Percentiles rank a stretch among this genome's conserved stretches.
Conservation (phyloP, 345 rosid species). For the Gossypium australe region DNA sequence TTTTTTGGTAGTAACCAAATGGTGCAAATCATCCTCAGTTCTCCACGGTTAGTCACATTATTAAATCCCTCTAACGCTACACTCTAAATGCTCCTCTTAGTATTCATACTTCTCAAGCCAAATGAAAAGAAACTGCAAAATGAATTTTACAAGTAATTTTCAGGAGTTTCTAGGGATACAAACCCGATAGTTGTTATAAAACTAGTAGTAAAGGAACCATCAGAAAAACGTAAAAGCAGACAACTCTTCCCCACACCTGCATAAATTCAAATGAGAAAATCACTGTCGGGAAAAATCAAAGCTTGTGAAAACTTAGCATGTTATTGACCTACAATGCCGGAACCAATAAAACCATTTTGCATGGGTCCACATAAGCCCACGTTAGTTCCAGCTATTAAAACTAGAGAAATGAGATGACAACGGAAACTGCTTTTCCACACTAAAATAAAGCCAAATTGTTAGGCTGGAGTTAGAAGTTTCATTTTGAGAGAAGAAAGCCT, state of each 20-base stretch:
- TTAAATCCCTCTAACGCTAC: background rate
- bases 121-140: background rate
- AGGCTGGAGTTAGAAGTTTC: background rate
- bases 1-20: background rate
- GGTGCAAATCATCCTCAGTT: slow-evolving; percentile 1
- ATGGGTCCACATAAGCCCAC: background rate
- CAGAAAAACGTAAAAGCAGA: slow-evolving; percentile 85
- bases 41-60: background rate
- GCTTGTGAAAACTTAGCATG: slow-evolving; percentile 1
- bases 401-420: background rate
- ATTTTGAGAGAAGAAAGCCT: background rate
- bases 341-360: background rate
- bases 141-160: background rate
- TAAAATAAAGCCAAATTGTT: background rate
- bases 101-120: background rate
- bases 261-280: background rate
- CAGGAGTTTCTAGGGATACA: slow-evolving; percentile 15
- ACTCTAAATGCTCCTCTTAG: background rate
- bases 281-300: background rate
- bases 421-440: background rate
- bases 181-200: slow-evolving; percentile 93
- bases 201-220: slow-evolving; percentile 94
- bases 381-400: background rate
- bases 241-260: slow-evolving; percentile 97
- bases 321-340: background rate